Evolutionary conservation across 2,329 filamentous ascomycete species (phyloP).

Genomic region (Phaeosphaeriaceae sp.): DNA sequence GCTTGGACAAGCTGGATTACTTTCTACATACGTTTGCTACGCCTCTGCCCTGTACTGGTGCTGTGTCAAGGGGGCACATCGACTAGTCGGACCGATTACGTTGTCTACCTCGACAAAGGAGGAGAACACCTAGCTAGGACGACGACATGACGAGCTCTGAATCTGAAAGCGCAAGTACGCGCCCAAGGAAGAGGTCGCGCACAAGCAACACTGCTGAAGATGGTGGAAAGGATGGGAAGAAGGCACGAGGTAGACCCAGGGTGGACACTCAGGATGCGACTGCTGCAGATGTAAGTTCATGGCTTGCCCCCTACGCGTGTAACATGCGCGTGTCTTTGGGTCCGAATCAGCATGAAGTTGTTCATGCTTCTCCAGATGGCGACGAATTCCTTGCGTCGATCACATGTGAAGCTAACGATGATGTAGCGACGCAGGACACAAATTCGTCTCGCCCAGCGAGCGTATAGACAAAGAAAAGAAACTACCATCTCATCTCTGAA

Average conservation of each 20-base stretch:
- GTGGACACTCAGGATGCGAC: conserved; percentile 80
- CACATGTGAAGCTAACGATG: conserved; percentile 12
- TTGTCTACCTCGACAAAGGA: not conserved
- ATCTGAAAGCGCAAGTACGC: conserved; percentile 33
- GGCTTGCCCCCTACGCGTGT: not conserved
- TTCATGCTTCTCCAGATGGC: too few relatives aligned
- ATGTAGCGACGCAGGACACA: conserved; percentile 79
- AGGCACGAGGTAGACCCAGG: conserved; percentile 74
- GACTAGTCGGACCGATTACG: not conserved
- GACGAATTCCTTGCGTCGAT: not conserved
- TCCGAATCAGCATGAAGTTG: too few relatives aligned
- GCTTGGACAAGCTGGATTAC: not conserved
- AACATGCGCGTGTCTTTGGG: not conserved
- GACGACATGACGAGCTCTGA: conserved; percentile 38
- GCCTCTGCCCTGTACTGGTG: not conserved
- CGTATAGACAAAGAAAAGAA: conserved; percentile 86
- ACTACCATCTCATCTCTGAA: conserved; percentile 77
- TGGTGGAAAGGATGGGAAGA: conserved; percentile 49
- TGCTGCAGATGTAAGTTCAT: conserved; percentile 73
- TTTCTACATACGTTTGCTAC: not conserved
- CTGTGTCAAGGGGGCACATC: not conserved
- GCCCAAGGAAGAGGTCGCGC: conserved; percentile 41
- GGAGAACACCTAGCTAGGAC: not conserved
- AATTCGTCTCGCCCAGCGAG: conserved; percentile 84
- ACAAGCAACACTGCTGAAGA: conserved; percentile 34